A percentile compares a stretch with the other conserved stretches of the same genome.
Evolutionary conservation across 2,329 filamentous ascomycete species (phyloP).

Genomic region (Xylariaceae sp.): DNA sequence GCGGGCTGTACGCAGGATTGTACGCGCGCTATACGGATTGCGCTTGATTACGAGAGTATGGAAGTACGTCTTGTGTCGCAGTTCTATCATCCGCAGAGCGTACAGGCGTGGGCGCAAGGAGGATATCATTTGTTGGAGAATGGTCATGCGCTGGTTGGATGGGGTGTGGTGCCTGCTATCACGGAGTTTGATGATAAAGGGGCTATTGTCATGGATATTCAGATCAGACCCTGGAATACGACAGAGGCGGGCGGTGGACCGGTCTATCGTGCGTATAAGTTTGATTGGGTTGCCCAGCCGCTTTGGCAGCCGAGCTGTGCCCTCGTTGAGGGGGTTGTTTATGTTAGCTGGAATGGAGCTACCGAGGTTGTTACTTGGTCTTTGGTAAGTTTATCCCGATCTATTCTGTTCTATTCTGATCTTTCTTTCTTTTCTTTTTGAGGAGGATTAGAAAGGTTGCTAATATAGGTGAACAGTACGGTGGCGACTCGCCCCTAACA

Average conservation of each 20-base stretch:
- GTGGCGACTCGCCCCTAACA: slow-evolving; percentile 13
- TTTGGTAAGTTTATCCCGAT: slow-evolving; percentile 18
- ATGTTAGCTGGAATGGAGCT: slow-evolving; percentile 43
- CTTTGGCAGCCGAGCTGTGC: slow-evolving; percentile 26
- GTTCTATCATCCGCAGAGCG: slow-evolving; percentile 34
- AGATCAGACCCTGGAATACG: slow-evolving; percentile 37
- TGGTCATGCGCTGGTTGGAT: slow-evolving; percentile 51
- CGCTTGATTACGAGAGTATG: slow-evolving; percentile 38
- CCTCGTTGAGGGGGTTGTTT: slow-evolving; percentile 27
- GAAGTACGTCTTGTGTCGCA: slow-evolving; percentile 42
- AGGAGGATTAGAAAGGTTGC: background rate
- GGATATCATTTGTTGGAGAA: slow-evolving; percentile 48
- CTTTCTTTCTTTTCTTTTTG: too few relatives aligned
- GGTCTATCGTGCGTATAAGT: slow-evolving; percentile 51
- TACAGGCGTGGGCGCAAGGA: slow-evolving; percentile 40
- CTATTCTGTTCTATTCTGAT: too few relatives aligned
- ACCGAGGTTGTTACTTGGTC: slow-evolving; percentile 35
- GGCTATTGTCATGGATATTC: slow-evolving; percentile 45
- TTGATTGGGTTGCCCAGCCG: slow-evolving; percentile 44
- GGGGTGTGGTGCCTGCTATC: slow-evolving; percentile 46
- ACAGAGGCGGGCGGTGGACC: slow-evolving; percentile 32
- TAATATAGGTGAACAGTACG: slow-evolving; percentile 7
- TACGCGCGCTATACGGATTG: slow-evolving; percentile 42
- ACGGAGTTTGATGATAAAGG: slow-evolving; percentile 46
- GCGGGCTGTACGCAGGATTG: slow-evolving; percentile 28